Evolutionary conservation across 768 basidiomycete species (phyloP).

Genomic region (Fomitopsis serialis): DNA sequence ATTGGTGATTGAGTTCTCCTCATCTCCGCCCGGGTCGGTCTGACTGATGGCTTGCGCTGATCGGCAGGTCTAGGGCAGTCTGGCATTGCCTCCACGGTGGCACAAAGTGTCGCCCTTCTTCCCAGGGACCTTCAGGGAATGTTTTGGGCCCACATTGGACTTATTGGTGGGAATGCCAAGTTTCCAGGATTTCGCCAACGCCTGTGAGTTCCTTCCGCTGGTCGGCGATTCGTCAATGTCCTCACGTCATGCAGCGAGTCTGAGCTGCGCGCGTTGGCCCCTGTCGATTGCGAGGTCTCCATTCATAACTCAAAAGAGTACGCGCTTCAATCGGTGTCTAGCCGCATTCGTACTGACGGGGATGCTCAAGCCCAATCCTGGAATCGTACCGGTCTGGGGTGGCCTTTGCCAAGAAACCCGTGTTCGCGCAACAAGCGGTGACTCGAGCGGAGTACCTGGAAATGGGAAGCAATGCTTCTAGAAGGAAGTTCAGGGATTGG

Average conservation of each 20-base stretch:
- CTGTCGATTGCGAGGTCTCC: constrained; percentile 70
- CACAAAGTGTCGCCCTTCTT: constrained; percentile 67
- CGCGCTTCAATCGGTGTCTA: constrained; percentile 22
- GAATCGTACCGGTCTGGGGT: constrained; percentile 61
- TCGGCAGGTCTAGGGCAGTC: constrained; percentile 68
- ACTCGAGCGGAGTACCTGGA: constrained; percentile 85
- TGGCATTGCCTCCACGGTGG: constrained; percentile 74
- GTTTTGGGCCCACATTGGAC: constrained; percentile 93
- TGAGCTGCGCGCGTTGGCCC: constrained; percentile 78
- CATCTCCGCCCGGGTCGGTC: not conserved
- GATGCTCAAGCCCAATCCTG: constrained; percentile 49
- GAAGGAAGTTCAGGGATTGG: constrained; percentile 72
- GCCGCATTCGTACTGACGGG: constrained; percentile 10
- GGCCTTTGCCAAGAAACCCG: constrained; percentile 47
- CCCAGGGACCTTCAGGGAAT: constrained; percentile 82
- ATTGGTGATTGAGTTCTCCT: constrained; percentile 51
- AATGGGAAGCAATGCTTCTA: constrained; percentile 67
- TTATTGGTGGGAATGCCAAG: constrained; percentile 80
- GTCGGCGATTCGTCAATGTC: not conserved
- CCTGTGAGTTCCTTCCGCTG: constrained; percentile 42
- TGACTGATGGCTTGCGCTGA: constrained; percentile 5
- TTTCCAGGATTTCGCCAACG: constrained; percentile 70
- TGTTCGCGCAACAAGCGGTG: constrained; percentile 49
- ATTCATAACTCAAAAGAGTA: constrained; percentile 75
- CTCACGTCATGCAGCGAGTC: constrained; percentile 40